These are phyloP conservation scores for Penicillium lagena DNA, from an alignment of 495 filamentous ascomycete genomes.

Conservation along the genomic window DNA sequence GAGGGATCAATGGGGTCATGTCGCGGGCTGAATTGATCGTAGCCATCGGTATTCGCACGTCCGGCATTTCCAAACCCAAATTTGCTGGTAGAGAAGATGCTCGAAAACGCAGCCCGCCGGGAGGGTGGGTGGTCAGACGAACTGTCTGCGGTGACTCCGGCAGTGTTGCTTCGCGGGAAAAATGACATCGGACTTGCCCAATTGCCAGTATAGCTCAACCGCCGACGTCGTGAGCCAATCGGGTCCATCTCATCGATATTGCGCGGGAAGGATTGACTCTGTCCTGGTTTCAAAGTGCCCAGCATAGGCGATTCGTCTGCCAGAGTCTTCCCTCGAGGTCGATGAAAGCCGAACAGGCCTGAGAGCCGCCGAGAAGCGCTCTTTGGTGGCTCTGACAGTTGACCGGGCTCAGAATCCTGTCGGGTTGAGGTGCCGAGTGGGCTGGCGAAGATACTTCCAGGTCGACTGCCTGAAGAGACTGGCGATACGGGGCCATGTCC, in stretches of 20 bases:
- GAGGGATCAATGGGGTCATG: slow-evolving; percentile 53
- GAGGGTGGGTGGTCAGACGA: slow-evolving; percentile 40
- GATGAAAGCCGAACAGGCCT: slow-evolving; percentile 60
- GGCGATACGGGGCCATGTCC: slow-evolving; percentile 63
- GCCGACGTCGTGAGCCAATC: slow-evolving; percentile 56
- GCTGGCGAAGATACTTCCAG: slow-evolving; percentile 60
- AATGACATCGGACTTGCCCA: slow-evolving; percentile 54
- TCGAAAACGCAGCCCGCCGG: slow-evolving; percentile 37
- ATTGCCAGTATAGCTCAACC: slow-evolving; percentile 58
- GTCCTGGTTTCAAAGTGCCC: slow-evolving; percentile 65
- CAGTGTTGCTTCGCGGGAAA: slow-evolving; percentile 40
- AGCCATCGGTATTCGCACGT: slow-evolving; percentile 41
- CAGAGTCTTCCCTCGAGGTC: slow-evolving; percentile 63
- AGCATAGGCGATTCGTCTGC: slow-evolving; percentile 64
- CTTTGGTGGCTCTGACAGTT: slow-evolving; percentile 38
- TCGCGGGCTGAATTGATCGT: slow-evolving; percentile 57
- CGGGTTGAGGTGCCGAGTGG: slow-evolving; percentile 60
- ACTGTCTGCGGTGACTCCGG: slow-evolving; percentile 33
- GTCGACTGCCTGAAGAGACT: slow-evolving; percentile 56
- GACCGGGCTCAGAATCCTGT: slow-evolving; percentile 23
- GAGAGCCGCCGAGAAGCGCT: slow-evolving; percentile 49
- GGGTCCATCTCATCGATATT: slow-evolving; percentile 62
- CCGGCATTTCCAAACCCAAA: slow-evolving; percentile 37
- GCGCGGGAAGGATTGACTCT: slow-evolving; percentile 80
- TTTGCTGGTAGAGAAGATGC: slow-evolving; percentile 38